Conservation (phyloP, 164 flowering plant species). For the Umbellularia californica region DNA sequence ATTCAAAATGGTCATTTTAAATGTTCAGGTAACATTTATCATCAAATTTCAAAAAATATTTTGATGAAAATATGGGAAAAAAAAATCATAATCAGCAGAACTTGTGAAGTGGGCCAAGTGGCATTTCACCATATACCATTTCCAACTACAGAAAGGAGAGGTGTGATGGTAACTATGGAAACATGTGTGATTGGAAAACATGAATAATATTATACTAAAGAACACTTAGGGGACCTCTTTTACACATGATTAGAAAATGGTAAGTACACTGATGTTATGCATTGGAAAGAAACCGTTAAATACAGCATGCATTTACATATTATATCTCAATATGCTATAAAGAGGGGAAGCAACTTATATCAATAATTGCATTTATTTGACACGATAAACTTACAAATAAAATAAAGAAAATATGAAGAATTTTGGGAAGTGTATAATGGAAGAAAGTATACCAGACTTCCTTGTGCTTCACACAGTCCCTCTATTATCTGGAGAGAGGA, state of each 20-base stretch:
- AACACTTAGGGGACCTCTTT: neutral
- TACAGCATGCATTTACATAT: neutral
- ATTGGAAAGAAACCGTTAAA: neutral
- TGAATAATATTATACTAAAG: too few species aligned
- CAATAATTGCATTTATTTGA: neutral
- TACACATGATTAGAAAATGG: neutral
- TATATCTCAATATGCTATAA: neutral
- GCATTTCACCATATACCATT: neutral
- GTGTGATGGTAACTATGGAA: too few species aligned
- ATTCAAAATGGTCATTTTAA: neutral
- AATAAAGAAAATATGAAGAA: constrained; percentile 1
- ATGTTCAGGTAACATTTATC: neutral
- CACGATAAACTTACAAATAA: neutral
- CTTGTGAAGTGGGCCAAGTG: neutral
- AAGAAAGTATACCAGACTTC: constrained; percentile 38
- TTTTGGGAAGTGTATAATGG: neutral
- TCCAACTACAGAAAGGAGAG: neutral
- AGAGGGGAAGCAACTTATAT: neutral
- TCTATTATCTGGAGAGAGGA: constrained; percentile 61
- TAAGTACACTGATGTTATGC: neutral
- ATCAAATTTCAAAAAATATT: neutral
- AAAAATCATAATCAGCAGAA: neutral
- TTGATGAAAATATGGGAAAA: neutral
- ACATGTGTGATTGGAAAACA: too few species aligned
- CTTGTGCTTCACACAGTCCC: constrained; percentile 42